Percentiles rank a stretch among this genome's conserved stretches.
phyloP scores from a whole-genome alignment of 345 rosid genomes.

The Cardamine resedifolia region DNA sequence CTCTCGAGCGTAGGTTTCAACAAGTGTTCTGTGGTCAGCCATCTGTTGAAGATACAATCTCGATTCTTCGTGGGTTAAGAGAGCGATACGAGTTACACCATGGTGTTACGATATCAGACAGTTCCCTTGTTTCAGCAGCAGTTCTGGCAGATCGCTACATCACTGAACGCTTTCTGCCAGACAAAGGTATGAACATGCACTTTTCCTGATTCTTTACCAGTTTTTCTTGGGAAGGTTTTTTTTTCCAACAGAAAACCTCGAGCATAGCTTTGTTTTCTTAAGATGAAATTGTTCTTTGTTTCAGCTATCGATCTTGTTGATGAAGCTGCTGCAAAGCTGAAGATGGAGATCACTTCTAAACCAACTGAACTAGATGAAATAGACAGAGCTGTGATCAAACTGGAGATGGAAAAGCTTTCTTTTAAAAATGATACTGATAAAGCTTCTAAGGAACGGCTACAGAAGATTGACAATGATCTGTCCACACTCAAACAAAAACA shows the following conservation, averaged over 20 bases:
- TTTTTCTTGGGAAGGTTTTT: neutral
- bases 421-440: constrained; percentile 79
- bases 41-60: constrained; percentile 87
- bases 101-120: constrained; percentile 86
- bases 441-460: constrained; percentile 82
- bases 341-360: constrained; percentile 97
- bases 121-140: constrained; percentile 91
- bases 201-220: neutral
- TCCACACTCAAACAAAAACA: constrained; percentile 62
- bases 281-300: constrained; percentile 19
- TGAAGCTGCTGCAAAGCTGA: constrained; percentile 97
- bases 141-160: constrained; percentile 86
- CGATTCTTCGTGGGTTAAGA: constrained; percentile 84
- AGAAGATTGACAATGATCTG: constrained; percentile 74
- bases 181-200: constrained; percentile 62
- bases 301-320: constrained; percentile 96
- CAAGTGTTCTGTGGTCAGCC: constrained; percentile 95
- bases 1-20: constrained; percentile 89
- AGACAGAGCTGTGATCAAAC: constrained; percentile 77
- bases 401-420: constrained; percentile 96
- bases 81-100: constrained; percentile 92
- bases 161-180: constrained; percentile 89
- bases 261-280: neutral
- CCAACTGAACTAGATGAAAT: constrained; percentile 89
- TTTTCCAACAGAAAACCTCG: neutral